Evolutionary conservation across 345 rosid species (phyloP), one percentile per base, ranked within the genome.

Genomic region (Noccaea caerulescens): DNA sequence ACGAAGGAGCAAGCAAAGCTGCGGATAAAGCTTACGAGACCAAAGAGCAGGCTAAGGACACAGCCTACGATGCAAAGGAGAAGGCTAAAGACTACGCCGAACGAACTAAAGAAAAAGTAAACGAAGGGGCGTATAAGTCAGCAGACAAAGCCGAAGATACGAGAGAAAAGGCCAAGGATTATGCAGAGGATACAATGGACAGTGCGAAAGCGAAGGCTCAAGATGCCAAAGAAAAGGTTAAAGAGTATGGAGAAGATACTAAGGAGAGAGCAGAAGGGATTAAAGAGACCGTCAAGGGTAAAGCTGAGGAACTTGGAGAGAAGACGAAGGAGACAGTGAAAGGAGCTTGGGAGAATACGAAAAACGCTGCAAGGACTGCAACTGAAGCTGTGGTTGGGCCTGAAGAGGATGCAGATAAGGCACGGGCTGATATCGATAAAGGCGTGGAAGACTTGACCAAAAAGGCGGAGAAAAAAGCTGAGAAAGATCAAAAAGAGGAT

Each of bases 321-420:
- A 70, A 76, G 60, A 70, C 79, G 0, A 76, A 76, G 57, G 80
- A 71, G 50, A 71, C 76, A 4, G 76, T 65, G 16, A 71, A 76
- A 64, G 80, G 62, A 64, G 76, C 80, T 65, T 77, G 80, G 80
- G 76, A 77, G 64, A 52, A 34, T 13, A 71, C 80, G 0, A 77
- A 77, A 50, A 32, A 51, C 6, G 67, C 64, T 33, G 76, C 80
- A 0, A 34, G 34, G 53, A 76, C 45, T 7, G 63, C 37, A 8
- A 38, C 72, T 30, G 80, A 76, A 20, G 76, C 56, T 51, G 80
- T 71, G 34, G 80, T 76, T 47, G 80, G 80, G 34, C 63, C 76
- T 4, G 76, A 76, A 25, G 80, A 76, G 8, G 75, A 71, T 58
- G 72, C 36, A 3, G 58, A 70, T 25, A 69, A 63, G 52, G 75